Base-by-base conservation (phyloP, 257 asterid genomes). In the Hygrophila difformis region DNA sequence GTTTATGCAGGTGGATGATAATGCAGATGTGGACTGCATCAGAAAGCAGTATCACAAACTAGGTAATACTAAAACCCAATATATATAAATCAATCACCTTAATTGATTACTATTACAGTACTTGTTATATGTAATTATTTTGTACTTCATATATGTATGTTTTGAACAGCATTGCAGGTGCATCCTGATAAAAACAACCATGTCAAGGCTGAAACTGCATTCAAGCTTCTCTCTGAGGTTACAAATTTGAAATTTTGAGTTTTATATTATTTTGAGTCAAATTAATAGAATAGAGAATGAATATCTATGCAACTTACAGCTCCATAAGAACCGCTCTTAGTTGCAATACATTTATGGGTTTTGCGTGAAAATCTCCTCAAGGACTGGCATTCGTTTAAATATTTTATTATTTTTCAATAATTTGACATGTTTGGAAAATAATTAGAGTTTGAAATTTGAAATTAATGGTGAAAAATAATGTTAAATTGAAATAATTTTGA, bases 101-200 rank as follows among this genome's bases (percentile, higher is more conserved):
- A n/a, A 26, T 26, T 26, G 31, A 26, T 26, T 5, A 26, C 14
- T 52, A 4, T 2, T 21, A 9, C 10, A 33, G 37, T 24, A 33
- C 12, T 33, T 33, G 37, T 5, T 9, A 5, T 9, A 12, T 4
- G 37, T 4, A 33, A 33, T 8, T 10, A 1, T 41, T 8, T 10
- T 2, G 15, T 13, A 10, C 2, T 41, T 7, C 7, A 20, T 15
- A 1, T 41, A 1, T 10, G 6, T 15, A 3, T 15, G 37, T 28
- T 12, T 13, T 33, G 28, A 1, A 70, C 69, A 85, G 94, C 87
- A 50, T 60, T 85, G 69, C 79, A 44, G 73, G 68, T 85, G 63
- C 95, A 85, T 70, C 95, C 95, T 63, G 94, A 81, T 64, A 85
- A 85, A 65, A 85, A 78, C 68, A 71, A 77, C 49, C 84, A 81